These are phyloP conservation scores for Erythrobasidium hasegawianum DNA, from an alignment of 1,284 basidiomycete species.

Conservation along the genomic window DNA sequence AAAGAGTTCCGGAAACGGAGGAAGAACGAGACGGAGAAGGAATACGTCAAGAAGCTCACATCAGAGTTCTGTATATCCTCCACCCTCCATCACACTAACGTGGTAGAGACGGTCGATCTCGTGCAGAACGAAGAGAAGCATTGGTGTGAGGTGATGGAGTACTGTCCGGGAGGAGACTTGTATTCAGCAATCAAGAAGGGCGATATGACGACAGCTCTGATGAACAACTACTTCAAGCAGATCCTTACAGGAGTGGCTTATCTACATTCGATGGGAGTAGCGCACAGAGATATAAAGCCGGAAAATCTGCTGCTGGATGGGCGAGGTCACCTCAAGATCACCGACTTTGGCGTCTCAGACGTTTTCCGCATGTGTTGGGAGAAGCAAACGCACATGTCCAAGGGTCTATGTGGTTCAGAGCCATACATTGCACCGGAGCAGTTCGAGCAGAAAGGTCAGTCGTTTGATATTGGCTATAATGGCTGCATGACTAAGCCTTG, in stretches of 20 bases:
- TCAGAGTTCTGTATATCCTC: slow-evolving; percentile 99
- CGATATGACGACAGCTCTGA: slow-evolving; percentile 87
- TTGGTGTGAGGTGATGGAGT: slow-evolving; percentile 99
- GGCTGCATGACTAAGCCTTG: slow-evolving; percentile 17
- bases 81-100: slow-evolving; percentile 90
- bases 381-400: slow-evolving; percentile 91
- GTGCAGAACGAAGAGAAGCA: slow-evolving; percentile 93
- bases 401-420: slow-evolving; percentile 93
- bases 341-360: slow-evolving; percentile 96
- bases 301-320: slow-evolving; percentile 95
- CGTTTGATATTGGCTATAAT: not conserved
- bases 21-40: slow-evolving; percentile 98
- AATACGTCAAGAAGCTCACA: slow-evolving; percentile 99
- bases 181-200: slow-evolving; percentile 98
- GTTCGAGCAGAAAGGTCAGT: slow-evolving; percentile 90
- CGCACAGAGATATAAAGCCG: slow-evolving; percentile 96
- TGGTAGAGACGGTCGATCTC: slow-evolving; percentile 97
- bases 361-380: slow-evolving; percentile 99
- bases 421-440: slow-evolving; percentile 98
- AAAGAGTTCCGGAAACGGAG: slow-evolving; percentile 98
- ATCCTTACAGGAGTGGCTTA: slow-evolving; percentile 83
- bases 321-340: slow-evolving; percentile 94
- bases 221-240: slow-evolving; percentile 98
- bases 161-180: slow-evolving; percentile 92
- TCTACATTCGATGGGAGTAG: slow-evolving; percentile 91